phyloP scores from a whole-genome alignment of 257 asterid species.

The Paraleonurus japonicus region DNA sequence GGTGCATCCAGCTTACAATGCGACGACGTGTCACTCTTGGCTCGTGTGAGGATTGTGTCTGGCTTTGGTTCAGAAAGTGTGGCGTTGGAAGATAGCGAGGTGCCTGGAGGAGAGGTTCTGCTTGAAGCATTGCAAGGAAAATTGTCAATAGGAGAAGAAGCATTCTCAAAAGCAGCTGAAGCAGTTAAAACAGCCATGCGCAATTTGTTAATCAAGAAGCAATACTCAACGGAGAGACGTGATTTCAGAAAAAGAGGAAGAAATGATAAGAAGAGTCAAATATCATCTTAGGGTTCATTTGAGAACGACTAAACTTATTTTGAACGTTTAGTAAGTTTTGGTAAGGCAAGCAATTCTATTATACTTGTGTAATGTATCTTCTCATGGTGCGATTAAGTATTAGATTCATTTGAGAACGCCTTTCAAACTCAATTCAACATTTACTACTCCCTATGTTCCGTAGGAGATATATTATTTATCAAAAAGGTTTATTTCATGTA shows the following conservation, averaged over 20 bases:
- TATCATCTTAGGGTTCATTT: background rate
- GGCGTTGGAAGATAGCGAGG: slow-evolving; percentile 53
- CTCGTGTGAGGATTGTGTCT: slow-evolving; percentile 60
- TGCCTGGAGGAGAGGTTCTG: slow-evolving; percentile 60
- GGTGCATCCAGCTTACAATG: slow-evolving; percentile 54
- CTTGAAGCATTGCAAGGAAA: slow-evolving; percentile 69
- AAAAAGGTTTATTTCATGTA: no score
- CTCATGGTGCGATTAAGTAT: background rate
- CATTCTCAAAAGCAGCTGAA: slow-evolving; percentile 61
- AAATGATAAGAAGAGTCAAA: slow-evolving; percentile 58
- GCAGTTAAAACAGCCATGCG: slow-evolving; percentile 81
- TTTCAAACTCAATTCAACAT: no score
- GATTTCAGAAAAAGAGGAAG: slow-evolving; percentile 74
- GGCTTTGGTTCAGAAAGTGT: slow-evolving; percentile 42
- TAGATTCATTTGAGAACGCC: background rate
- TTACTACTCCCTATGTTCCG: no score
- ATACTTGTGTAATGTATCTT: background rate
- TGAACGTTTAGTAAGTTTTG: background rate
- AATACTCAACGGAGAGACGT: slow-evolving; percentile 65
- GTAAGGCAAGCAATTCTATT: background rate
- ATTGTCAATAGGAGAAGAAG: slow-evolving; percentile 53
- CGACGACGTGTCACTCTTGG: slow-evolving; percentile 41
- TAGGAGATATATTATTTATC: no score
- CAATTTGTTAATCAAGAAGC: slow-evolving; percentile 84
- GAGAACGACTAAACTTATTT: slow-evolving; percentile 2